Conservation (phyloP, 140 eudicot species). For the Stevia rebaudiana region DNA sequence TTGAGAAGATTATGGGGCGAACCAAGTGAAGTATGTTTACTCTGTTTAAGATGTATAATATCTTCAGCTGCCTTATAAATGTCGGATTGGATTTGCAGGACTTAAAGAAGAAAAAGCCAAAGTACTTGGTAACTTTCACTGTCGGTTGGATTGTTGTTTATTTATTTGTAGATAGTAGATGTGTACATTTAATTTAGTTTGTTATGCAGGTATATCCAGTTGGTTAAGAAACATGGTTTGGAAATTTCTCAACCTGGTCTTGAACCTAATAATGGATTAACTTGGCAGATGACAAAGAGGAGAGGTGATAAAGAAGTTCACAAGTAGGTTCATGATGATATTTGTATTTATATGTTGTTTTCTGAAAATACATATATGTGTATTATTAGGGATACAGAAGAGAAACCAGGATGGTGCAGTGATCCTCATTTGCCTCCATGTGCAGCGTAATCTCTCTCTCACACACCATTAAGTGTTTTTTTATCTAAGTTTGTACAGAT, state of each 20-base stretch:
- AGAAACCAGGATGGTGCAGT: conserved; percentile 98
- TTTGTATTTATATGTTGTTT: conserved; percentile 1
- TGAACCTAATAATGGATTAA: conserved; percentile 85
- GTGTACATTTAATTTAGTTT: background rate
- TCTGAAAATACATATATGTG: background rate
- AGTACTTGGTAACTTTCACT: conserved; percentile 86
- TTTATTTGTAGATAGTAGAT: too few species aligned
- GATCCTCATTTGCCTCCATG: conserved; percentile 93
- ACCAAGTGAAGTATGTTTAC: conserved; percentile 67
- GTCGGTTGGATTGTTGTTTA: too few species aligned
- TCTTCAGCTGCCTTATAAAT: conserved; percentile 6
- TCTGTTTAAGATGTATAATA: conserved; percentile 12
- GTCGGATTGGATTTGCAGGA: conserved; percentile 53
- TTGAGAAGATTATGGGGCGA: conserved; percentile 90
- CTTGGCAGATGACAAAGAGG: conserved; percentile 97
- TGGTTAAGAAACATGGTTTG: conserved; percentile 77
- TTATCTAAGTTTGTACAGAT: conserved; percentile 82
- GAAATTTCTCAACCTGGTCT: conserved; percentile 97
- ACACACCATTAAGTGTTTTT: background rate
- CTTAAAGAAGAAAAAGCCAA: conserved; percentile 72
- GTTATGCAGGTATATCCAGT: conserved; percentile 41
- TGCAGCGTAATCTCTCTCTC: conserved; percentile 79
- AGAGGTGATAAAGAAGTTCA: conserved; percentile 94
- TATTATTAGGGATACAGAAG: conserved; percentile 77
- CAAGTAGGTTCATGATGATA: conserved; percentile 49